Conservation (phyloP, 805 yeast species). For the Metschnikowia aberdeeniae region DNA sequence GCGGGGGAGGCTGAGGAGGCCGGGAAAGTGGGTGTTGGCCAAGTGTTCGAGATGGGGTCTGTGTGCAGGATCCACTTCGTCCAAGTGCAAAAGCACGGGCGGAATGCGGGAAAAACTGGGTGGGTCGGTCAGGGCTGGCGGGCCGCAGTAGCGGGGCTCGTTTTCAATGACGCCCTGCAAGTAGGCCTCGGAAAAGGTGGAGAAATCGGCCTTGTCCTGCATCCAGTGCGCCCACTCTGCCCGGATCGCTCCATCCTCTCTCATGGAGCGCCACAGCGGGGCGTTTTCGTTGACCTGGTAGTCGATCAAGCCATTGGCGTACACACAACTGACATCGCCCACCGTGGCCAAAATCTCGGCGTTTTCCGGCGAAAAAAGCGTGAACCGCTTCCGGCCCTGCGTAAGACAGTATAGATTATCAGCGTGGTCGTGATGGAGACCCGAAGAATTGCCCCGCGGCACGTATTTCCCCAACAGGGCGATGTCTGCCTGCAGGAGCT, state of each 20-base stretch:
- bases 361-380: slow-evolving; percentile 61
- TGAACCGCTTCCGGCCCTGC: slow-evolving; percentile 61
- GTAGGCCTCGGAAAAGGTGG: slow-evolving; percentile 10
- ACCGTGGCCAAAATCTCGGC: slow-evolving; percentile 57
- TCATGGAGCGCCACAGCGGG: slow-evolving; percentile 57
- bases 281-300: slow-evolving; percentile 51
- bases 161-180: slow-evolving; percentile 7
- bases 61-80: slow-evolving; percentile 36
- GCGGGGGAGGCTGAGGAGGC: slow-evolving; percentile 39
- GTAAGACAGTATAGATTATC: slow-evolving; percentile 66
- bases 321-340: slow-evolving; percentile 54
- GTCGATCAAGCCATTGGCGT: slow-evolving; percentile 63
- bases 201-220: slow-evolving; percentile 23
- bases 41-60: slow-evolving; percentile 28
- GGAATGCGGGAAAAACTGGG: slow-evolving; percentile 68
- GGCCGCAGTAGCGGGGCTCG: slow-evolving; percentile 9
- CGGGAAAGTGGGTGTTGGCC: slow-evolving; percentile 46
- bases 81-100: slow-evolving; percentile 57
- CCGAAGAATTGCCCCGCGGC: slow-evolving; percentile 64
- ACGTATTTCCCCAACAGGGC: slow-evolving; percentile 50
- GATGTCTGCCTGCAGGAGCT: slow-evolving; percentile 12
- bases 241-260: slow-evolving; percentile 59
- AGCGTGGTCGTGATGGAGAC: slow-evolving; percentile 78
- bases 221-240: slow-evolving; percentile 47
- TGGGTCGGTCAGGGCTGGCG: slow-evolving; percentile 41